Percentiles rank a stretch among this genome's conserved stretches.
These are phyloP conservation scores for Yamadazyma triangularis DNA, from an alignment of 1,139 yeast species.

Conservation along the genomic window DNA sequence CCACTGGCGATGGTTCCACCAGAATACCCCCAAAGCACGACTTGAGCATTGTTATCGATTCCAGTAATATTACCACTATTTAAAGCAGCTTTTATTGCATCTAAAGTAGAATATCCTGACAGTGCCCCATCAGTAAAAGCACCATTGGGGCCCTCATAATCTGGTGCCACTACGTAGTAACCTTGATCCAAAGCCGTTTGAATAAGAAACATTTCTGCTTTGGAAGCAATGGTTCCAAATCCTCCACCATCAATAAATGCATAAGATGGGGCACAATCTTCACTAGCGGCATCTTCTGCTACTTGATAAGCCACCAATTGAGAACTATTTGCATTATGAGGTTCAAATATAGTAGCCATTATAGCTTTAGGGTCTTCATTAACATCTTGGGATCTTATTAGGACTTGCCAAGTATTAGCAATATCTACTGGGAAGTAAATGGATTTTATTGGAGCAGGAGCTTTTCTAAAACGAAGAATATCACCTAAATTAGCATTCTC, in stretches of 20 bases:
- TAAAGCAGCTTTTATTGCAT: conserved; percentile 23
- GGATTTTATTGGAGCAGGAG: conserved; percentile 16
- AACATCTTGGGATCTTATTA: conserved; percentile 28
- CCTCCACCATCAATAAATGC: conserved; percentile 18
- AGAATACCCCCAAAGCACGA: conserved; percentile 32
- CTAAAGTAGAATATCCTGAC: conserved; percentile 25
- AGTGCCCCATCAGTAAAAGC: conserved; percentile 26
- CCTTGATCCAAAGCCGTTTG: conserved; percentile 23
- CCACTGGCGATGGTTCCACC: conserved; percentile 32
- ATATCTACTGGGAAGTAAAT: conserved; percentile 14
- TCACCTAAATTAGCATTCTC: conserved; percentile 17
- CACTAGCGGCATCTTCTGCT: conserved; percentile 26
- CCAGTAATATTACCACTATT: conserved; percentile 19
- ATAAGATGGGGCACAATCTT: conserved; percentile 30
- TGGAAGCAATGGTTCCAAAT: conserved; percentile 13
- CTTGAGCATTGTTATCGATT: conserved; percentile 17
- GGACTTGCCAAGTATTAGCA: conserved; percentile 26
- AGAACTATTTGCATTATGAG: conserved; percentile 23
- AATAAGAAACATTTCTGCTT: conserved; percentile 23
- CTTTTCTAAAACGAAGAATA: conserved; percentile 17
- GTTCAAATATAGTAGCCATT: conserved; percentile 28
- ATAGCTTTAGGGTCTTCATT: conserved; percentile 25
- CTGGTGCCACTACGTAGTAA: conserved; percentile 29
- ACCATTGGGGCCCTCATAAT: conserved; percentile 26
- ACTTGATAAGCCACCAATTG: conserved; percentile 26